phyloP scores from a whole-genome alignment of 352 stramenopile species.

The Phytophthora hybrid region DNA sequence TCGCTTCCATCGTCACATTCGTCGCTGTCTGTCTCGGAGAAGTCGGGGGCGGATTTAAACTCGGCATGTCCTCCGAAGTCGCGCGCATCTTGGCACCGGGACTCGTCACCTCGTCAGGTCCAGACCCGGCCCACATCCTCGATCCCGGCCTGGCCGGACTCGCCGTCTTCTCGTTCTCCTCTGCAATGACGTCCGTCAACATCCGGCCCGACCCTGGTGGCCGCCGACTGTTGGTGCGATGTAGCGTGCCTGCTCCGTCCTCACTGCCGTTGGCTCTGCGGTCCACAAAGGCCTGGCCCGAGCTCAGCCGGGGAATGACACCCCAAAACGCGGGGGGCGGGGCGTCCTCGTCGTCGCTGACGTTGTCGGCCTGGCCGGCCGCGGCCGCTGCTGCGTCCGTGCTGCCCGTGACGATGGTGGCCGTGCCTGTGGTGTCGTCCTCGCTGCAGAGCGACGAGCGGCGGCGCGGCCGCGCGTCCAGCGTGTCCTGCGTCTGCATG shows the following conservation, averaged over 20 bases:
- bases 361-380: neutral
- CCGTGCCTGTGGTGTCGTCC: constrained; percentile 15
- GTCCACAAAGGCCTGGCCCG: constrained; percentile 85
- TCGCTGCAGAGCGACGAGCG: constrained; percentile 33
- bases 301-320: constrained; percentile 82
- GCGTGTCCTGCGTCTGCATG: constrained; percentile 79
- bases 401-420: constrained; percentile 2
- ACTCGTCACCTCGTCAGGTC: constrained; percentile 35
- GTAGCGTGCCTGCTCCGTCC: constrained; percentile 32
- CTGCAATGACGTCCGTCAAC: constrained; percentile 62
- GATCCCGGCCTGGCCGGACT: constrained; percentile 1
- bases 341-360: constrained; percentile 35
- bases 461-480: constrained; percentile 53
- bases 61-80: constrained; percentile 59
- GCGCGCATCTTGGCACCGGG: constrained; percentile 49
- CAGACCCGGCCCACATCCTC: constrained; percentile 10
- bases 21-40: constrained; percentile 24
- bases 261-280: constrained; percentile 63
- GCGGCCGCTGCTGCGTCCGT: constrained; percentile 1
- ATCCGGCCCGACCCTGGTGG: constrained; percentile 23
- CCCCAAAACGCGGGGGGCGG: constrained; percentile 49
- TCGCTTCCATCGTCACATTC: constrained; percentile 93
- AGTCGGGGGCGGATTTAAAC: constrained; percentile 64
- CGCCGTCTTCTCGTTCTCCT: constrained; percentile 42
- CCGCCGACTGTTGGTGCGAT: constrained; percentile 23